Conservation (phyloP, 345 rosid species). For the Carallia pectinifolia region DNA sequence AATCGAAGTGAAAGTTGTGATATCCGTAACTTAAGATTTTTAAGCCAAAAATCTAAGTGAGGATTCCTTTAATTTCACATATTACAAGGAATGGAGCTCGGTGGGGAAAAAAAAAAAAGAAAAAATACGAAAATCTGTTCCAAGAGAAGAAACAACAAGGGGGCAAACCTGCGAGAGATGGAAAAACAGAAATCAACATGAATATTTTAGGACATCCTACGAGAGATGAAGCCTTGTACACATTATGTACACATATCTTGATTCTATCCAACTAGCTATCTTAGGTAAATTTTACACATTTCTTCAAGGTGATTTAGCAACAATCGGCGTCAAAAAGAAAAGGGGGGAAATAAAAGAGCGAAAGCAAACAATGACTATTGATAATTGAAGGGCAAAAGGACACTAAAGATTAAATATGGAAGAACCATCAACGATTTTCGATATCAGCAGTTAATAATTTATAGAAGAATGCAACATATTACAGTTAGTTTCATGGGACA, state of each 20-base stretch:
- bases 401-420: too few species aligned
- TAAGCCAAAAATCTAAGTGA: neutral
- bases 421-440: neutral
- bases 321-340: too few species aligned
- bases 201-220: constrained; percentile 9
- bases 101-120: neutral
- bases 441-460: neutral
- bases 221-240: constrained; percentile 7
- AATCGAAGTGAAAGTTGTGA: too few species aligned
- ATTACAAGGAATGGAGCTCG: neutral
- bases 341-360: too few species aligned
- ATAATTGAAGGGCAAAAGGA: too few species aligned
- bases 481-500: too few species aligned
- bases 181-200: neutral
- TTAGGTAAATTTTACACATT: too few species aligned
- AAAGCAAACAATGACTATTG: too few species aligned
- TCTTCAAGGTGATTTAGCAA: too few species aligned
- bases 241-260: neutral
- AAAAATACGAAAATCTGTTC: constrained; percentile 14
- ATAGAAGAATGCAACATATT: neutral
- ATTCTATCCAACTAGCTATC: too few species aligned
- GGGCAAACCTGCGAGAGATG: neutral
- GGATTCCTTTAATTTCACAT: constrained; percentile 7
- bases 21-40: neutral
- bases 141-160: constrained; percentile 18